Evolutionary conservation across 495 filamentous ascomycete genomes (phyloP), one percentile per base, ranked within the genome.

Genomic region (Penicillium antarcticum): DNA sequence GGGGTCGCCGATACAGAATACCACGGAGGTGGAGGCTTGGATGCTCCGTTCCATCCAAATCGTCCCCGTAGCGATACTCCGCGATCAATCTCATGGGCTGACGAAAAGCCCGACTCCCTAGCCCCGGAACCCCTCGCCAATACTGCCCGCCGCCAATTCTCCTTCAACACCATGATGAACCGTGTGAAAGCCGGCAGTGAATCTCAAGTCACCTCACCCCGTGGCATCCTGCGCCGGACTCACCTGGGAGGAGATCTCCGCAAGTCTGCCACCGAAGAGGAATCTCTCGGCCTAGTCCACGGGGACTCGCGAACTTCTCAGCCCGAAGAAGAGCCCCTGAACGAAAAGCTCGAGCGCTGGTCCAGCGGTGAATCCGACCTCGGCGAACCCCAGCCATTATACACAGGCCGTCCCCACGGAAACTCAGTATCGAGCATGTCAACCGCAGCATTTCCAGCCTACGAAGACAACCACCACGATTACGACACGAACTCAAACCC

Each of bases 111-210:
- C 9, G 72, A 70, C 6, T 60, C 69, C 6, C 60, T 70, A 14
- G 44, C 39, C 3, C 53, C 59, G 31, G 57, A 56, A 12, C 54
- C 57, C 1, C 57, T 58, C 19, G 23, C 34, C 12, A 55, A 66
- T 26, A 43, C 42, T 24, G 39, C 83, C 75, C 70, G 73, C 75
- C 84, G 94, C 32, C 91, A 97, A 65, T 97, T 97, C 72, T 91
- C 87, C 23, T 97, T 97, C 77, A 86, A 92, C 59, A 86, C 84
- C 53, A 81, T 94, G 42, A 89, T 96, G 67, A 72, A 75, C 51
- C 60, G 75, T 62, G 61, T 71, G 58, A 69, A 67, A 56, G 37
- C 61, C 13, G 56, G 62, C 51, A 58, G 67, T 52, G 61, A 70
- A 65, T 53, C 67, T 32, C 58, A 53, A n/a, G 46, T 50, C 48